Percentiles rank a stretch among this genome's conserved stretches.
These are phyloP conservation scores for Lonicera japonica DNA, from an alignment of 129 eudicot genomes.

Conservation along the genomic window DNA sequence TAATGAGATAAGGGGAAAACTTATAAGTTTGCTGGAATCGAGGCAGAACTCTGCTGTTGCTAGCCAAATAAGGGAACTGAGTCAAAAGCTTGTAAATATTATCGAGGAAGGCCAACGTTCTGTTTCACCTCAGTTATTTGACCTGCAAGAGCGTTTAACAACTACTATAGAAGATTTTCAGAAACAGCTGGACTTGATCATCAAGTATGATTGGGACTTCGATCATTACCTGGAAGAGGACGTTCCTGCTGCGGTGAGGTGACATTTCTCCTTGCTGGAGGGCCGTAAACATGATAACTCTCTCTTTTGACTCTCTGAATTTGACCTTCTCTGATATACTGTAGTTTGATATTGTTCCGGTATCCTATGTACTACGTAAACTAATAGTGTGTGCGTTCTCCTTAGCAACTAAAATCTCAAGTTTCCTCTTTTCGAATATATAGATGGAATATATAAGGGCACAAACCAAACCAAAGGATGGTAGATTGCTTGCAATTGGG, in stretches of 20 bases:
- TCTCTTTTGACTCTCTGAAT: background rate
- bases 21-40: slow-evolving; percentile 55
- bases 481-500: slow-evolving; percentile 78
- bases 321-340: background rate
- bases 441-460: slow-evolving; percentile 86
- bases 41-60: slow-evolving; percentile 60
- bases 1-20: slow-evolving; percentile 53
- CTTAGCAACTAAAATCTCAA: background rate
- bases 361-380: background rate
- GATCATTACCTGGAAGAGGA: slow-evolving; percentile 95
- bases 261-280: slow-evolving; percentile 43
- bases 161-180: slow-evolving; percentile 84
- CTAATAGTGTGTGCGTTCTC: background rate
- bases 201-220: slow-evolving; percentile 93
- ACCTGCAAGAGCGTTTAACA: slow-evolving; percentile 68
- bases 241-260: slow-evolving; percentile 99
- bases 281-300: slow-evolving; percentile 2
- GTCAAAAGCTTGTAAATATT: slow-evolving; percentile 63
- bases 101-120: slow-evolving; percentile 82
- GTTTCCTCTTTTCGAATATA: background rate
- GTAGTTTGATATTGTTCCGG: background rate
- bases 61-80: slow-evolving; percentile 60
- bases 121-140: slow-evolving; percentile 69
- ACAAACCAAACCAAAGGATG: slow-evolving; percentile 64
- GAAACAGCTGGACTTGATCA: slow-evolving; percentile 76